Evolutionary conservation across 176 grass and related monocot genomes (phyloP).

Genomic region (Dendrocalamus sinicus): DNA sequence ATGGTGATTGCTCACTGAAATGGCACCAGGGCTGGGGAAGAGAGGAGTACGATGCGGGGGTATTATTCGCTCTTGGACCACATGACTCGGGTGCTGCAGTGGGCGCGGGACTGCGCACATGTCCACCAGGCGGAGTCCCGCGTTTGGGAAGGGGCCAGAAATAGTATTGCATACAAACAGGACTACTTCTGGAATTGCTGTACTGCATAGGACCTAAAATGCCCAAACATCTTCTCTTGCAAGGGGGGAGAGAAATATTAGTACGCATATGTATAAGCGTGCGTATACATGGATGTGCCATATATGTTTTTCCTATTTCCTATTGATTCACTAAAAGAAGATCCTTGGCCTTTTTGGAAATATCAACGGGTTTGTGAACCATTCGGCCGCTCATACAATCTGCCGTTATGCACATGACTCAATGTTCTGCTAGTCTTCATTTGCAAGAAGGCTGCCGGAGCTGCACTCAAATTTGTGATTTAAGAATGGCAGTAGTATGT

Average conservation of each 20-base stretch:
- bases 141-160: no score
- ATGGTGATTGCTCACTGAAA: no score
- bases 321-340: slow-evolving; percentile 19
- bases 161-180: no score
- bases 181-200: no score
- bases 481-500: background rate
- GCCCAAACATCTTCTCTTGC: background rate
- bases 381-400: background rate
- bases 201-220: no score
- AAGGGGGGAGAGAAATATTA: background rate
- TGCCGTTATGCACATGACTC: background rate
- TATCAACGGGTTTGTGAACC: background rate
- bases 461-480: background rate
- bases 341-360: background rate
- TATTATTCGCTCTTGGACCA: no score
- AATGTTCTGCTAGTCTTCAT: background rate
- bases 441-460: slow-evolving; percentile 4
- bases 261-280: background rate
- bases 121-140: no score
- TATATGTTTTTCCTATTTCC: background rate
- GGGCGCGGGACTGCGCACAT: no score
- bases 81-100: no score
- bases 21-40: no score
- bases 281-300: background rate
- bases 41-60: no score